phyloP scores from a whole-genome alignment of 2,329 filamentous ascomycete species.

The Ophiostoma novo-ulmi region DNA sequence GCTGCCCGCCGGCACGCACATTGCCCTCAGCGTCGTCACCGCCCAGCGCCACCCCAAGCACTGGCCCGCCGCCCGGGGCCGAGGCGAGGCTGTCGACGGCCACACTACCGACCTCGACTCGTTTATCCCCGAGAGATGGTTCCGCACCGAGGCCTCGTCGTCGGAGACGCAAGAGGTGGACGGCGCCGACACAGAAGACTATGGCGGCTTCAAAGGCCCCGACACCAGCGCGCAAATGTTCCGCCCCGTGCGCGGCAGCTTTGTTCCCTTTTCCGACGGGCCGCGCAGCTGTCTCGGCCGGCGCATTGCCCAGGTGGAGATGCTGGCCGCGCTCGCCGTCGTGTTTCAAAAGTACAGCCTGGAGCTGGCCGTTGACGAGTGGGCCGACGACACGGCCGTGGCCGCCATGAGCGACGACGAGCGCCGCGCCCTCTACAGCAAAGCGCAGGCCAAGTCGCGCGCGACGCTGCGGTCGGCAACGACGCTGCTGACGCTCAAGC shows the following conservation, averaged over 20 bases:
- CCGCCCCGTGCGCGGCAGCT: conserved; percentile 52
- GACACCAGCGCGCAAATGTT: conserved; percentile 60
- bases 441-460: conserved; percentile 49
- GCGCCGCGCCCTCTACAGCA: conserved; percentile 53
- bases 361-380: conserved; percentile 63
- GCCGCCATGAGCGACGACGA: conserved; percentile 43
- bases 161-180: conserved; percentile 30
- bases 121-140: conserved; percentile 70
- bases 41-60: conserved; percentile 65
- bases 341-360: conserved; percentile 58
- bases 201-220: conserved; percentile 54
- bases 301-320: conserved; percentile 55
- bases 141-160: conserved; percentile 35
- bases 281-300: conserved; percentile 54
- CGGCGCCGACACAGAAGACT: conserved; percentile 46
- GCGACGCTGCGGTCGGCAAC: conserved; percentile 25
- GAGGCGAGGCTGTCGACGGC: conserved; percentile 39
- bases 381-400: conserved; percentile 50
- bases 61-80: conserved; percentile 53
- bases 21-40: conserved; percentile 53
- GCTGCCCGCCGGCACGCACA: conserved; percentile 51
- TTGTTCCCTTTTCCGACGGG: conserved; percentile 55
- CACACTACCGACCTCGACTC: conserved; percentile 55
- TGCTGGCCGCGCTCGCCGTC: conserved; percentile 51
- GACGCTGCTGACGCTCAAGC: conserved; percentile 66